These are phyloP conservation scores for Gynostemma pentaphyllum DNA, from an alignment of 306 rosid genomes.

Conservation along the genomic window DNA sequence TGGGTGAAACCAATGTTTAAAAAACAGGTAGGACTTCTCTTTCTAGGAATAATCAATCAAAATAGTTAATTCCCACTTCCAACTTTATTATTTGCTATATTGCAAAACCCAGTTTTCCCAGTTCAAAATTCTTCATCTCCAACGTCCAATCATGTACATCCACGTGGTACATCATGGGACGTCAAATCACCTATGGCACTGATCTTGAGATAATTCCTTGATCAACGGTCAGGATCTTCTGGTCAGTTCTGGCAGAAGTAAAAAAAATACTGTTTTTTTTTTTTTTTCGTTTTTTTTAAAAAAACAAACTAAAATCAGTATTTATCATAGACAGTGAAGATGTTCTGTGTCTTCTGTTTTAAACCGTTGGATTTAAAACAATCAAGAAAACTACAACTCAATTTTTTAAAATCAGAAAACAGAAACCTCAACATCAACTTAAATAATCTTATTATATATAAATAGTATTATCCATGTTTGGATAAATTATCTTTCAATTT, in stretches of 20 bases:
- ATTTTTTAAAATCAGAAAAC: background rate
- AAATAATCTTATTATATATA: background rate
- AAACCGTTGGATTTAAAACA: background rate
- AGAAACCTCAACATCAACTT: background rate
- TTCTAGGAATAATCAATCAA: background rate
- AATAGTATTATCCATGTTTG: constrained; percentile 7
- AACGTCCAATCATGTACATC: background rate
- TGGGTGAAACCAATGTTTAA: too few species aligned
- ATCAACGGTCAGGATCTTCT: constrained; percentile 2
- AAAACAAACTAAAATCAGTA: too few species aligned
- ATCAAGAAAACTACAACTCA: constrained; percentile 5
- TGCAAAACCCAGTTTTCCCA: too few species aligned
- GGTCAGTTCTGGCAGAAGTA: background rate
- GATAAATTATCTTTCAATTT: background rate
- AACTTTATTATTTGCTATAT: too few species aligned
- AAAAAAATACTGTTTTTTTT: too few species aligned
- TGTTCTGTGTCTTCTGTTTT: too few species aligned
- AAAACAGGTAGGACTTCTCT: too few species aligned
- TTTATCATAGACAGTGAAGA: background rate
- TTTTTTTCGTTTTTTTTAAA: too few species aligned
- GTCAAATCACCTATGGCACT: background rate
- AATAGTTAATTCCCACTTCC: background rate
- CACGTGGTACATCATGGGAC: background rate
- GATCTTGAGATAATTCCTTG: constrained; percentile 4
- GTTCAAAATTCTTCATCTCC: too few species aligned